phyloP scores from a whole-genome alignment of 805 yeast species.

The Metschnikowia cerradonensis region DNA sequence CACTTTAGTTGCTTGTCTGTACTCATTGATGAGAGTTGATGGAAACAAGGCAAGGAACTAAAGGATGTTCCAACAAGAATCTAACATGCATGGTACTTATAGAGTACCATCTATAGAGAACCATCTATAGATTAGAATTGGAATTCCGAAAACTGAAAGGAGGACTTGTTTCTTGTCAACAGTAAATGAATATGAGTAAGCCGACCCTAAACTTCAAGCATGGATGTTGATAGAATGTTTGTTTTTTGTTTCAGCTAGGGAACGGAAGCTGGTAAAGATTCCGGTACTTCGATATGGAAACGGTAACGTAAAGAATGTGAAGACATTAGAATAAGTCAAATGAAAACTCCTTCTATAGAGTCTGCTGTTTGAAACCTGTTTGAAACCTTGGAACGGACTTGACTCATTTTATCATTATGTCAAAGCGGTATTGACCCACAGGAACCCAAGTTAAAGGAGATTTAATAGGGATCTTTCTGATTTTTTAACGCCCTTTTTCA shows the following conservation, averaged over 20 bases:
- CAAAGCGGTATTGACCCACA: no score
- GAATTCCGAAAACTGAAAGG: background rate
- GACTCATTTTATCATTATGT: no score
- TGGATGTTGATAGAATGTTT: background rate
- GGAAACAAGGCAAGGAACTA: no score
- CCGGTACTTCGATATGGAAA: background rate
- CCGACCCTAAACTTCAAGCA: background rate
- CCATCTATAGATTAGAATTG: background rate
- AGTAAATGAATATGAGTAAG: background rate
- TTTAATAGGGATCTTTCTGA: no score
- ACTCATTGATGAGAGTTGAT: no score
- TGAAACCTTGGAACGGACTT: no score
- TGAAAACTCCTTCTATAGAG: background rate
- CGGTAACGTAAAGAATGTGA: background rate
- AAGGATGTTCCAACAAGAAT: no score
- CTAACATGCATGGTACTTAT: no score
- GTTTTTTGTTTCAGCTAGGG: background rate
- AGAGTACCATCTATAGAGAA: no score
- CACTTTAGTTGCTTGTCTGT: no score
- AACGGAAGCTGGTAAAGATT: background rate
- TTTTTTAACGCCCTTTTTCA: no score
- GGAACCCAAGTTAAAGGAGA: no score
- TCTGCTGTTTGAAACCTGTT: background rate
- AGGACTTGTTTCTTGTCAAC: background rate
- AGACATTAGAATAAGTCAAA: background rate